A percentile compares a stretch with the other conserved stretches of the same genome.
Evolutionary conservation across 2,329 filamentous ascomycete species (phyloP).

Genomic region (Epichloe gansuensis): DNA sequence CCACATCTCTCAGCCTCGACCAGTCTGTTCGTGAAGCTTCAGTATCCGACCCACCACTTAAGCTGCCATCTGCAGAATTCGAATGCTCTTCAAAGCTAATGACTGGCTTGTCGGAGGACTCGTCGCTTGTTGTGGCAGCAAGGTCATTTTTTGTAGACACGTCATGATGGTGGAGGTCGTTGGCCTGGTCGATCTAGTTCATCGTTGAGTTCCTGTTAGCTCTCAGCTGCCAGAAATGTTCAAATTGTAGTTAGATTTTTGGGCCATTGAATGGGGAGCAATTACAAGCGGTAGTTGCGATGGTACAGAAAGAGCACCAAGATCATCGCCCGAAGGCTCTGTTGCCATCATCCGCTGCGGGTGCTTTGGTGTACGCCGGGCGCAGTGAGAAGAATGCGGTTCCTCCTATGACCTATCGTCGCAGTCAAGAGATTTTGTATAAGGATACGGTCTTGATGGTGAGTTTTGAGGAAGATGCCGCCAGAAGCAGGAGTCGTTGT

Average conservation of each 20-base stretch:
- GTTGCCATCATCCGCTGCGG: conserved; percentile 50
- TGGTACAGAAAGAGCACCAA: conserved; percentile 41
- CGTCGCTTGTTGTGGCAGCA: conserved; percentile 28
- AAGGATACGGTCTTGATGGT: background rate
- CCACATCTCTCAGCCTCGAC: conserved; percentile 41
- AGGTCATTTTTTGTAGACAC: conserved; percentile 37
- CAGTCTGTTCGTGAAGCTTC: conserved; percentile 53
- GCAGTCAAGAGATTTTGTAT: conserved; percentile 5
- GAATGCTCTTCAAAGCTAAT: conserved; percentile 45
- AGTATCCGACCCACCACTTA: conserved; percentile 65
- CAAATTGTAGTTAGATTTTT: background rate
- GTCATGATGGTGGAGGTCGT: conserved; percentile 33
- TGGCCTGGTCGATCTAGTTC: conserved; percentile 23
- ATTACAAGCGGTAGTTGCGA: conserved; percentile 33
- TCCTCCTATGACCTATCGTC: conserved; percentile 8
- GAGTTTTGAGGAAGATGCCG: background rate
- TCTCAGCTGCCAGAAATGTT: background rate
- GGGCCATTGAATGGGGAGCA: background rate
- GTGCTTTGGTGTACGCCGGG: conserved; percentile 15
- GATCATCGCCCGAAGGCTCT: conserved; percentile 43
- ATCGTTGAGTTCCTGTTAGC: background rate
- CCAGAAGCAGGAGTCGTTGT: background rate
- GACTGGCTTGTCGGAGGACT: conserved; percentile 46
- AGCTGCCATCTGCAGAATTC: conserved; percentile 54
- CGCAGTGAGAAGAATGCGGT: conserved; percentile 14